Conservation (phyloP, 179 eudicot species). For the Beta macrorhiza region DNA sequence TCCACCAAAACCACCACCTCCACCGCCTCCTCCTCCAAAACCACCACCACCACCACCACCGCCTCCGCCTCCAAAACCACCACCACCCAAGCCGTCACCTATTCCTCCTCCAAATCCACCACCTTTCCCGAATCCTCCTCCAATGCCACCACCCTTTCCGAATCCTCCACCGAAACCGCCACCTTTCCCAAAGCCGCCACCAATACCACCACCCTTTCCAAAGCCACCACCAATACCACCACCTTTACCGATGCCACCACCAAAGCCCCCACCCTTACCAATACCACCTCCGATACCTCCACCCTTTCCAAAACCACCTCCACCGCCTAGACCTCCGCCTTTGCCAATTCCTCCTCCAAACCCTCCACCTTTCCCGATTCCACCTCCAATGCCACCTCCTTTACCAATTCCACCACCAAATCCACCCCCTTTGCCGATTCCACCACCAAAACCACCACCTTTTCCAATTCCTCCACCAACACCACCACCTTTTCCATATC, state of each 20-base stretch:
- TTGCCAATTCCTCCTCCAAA: slow-evolving; percentile 22
- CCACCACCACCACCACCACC: slow-evolving; percentile 4
- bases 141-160: slow-evolving; percentile 24
- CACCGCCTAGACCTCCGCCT: slow-evolving; percentile 21
- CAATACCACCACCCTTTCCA: slow-evolving; percentile 28
- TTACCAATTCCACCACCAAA: slow-evolving; percentile 31
- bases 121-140: slow-evolving; percentile 25
- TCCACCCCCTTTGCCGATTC: slow-evolving; percentile 32
- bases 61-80: background rate
- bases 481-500: slow-evolving; percentile 31
- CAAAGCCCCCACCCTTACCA: slow-evolving; percentile 25
- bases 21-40: background rate
- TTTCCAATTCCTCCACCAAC: slow-evolving; percentile 30
- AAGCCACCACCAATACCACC: slow-evolving; percentile 26
- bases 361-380: slow-evolving; percentile 31
- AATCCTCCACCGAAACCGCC: slow-evolving; percentile 23
- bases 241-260: slow-evolving; percentile 26
- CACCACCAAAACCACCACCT: slow-evolving; percentile 32
- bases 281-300: slow-evolving; percentile 29
- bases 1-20: slow-evolving; percentile 21
- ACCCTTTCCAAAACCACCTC: slow-evolving; percentile 25
- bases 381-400: slow-evolving; percentile 32
- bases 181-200: slow-evolving; percentile 18
- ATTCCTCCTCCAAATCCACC: slow-evolving; percentile 13
- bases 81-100: background rate